Evolutionary conservation across 192 early-diverging fungal species (phyloP), one percentile per base, ranked within the genome.

Genomic region (Polychytrium aggregatum): DNA sequence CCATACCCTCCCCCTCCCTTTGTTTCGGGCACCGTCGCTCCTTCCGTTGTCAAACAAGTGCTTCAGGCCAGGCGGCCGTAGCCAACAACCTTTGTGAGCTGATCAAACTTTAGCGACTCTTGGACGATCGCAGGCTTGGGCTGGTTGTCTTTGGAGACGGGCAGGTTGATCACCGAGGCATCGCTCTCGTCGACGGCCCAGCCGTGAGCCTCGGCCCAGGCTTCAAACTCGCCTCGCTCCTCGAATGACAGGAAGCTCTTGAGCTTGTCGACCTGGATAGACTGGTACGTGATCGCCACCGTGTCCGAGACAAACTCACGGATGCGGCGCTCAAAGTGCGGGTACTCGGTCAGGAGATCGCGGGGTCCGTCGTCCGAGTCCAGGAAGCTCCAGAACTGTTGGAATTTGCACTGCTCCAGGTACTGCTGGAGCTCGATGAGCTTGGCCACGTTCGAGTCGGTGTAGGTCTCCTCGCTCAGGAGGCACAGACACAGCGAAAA

Each of bases 401-500:
- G 71, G 60, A 81, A 90, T 46, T 76, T 21, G 40, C 41, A 40
- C 27, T 80, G 71, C 65, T 92, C 88, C 21, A 96, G 69, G 17
- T 79, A 64, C 47, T 83, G 79, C 60, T 91, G 79, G n/a, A 92
- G 66, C 28, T 57, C 53, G 17, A 81, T 66, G 48, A 96, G 66
- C 50, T 77, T 68, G 14, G 65, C 56, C 27, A 86, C 61, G 22
- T 59, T 57, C 22, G 64, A 55, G n/a, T 70, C 49, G 46, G 53
- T 63, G 24, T 81, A 63, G 46, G 83, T 63, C 31, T 81, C 81
- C 39, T 90, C 86, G 41, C 70, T 82, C 36, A 96, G 72, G 27
- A 96, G 68, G 64, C 84, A 90, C 36, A 91, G 63, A 68, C 84
- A 88, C 37, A 92, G 72, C 70, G 88, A 87, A 61, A 92, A 96